Evolutionary conservation across 2,329 filamentous ascomycete species (phyloP).

Genomic region (Dryadomyces quercus-mongolicae): DNA sequence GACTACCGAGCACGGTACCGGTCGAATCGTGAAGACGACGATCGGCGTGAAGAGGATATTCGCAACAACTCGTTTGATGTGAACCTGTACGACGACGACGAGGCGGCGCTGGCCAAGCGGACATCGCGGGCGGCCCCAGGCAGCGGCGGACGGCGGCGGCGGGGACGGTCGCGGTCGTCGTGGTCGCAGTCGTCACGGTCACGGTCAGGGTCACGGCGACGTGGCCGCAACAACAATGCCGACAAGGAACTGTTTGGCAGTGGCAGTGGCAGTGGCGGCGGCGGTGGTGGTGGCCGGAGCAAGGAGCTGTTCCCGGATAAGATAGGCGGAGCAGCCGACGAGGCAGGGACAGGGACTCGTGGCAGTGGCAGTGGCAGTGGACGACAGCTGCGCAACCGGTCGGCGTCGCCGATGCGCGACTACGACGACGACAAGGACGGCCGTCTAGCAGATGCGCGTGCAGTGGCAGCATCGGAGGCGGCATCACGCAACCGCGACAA

Average conservation of each 20-base stretch:
- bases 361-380: constrained; percentile 23
- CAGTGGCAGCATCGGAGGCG: constrained; percentile 8
- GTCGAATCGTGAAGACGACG: constrained; percentile 28
- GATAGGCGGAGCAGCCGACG: neutral
- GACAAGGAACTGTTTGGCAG: constrained; percentile 6
- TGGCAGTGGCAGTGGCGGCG: neutral
- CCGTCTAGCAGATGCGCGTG: constrained; percentile 14
- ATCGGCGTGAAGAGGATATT: constrained; percentile 32
- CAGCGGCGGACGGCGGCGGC: constrained; percentile 14
- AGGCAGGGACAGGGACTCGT: neutral
- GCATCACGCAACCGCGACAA: constrained; percentile 27
- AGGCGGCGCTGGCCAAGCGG: constrained; percentile 22
- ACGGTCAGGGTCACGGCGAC: constrained; percentile 5
- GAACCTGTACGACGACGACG: constrained; percentile 50
- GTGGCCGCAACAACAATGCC: constrained; percentile 25
- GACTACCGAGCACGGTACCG: constrained; percentile 9
- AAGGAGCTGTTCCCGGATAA: constrained; percentile 8
- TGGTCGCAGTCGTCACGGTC: constrained; percentile 1
- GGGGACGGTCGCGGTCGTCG: neutral
- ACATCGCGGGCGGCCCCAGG: constrained; percentile 9
- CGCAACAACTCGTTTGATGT: constrained; percentile 49
- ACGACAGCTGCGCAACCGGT: constrained; percentile 31
- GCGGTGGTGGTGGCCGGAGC: neutral
- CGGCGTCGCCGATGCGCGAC: constrained; percentile 34
- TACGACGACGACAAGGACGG: constrained; percentile 16